These are phyloP conservation scores for Ascochyta rabiei DNA, from an alignment of 2,329 filamentous ascomycete species.

Conservation along the genomic window DNA sequence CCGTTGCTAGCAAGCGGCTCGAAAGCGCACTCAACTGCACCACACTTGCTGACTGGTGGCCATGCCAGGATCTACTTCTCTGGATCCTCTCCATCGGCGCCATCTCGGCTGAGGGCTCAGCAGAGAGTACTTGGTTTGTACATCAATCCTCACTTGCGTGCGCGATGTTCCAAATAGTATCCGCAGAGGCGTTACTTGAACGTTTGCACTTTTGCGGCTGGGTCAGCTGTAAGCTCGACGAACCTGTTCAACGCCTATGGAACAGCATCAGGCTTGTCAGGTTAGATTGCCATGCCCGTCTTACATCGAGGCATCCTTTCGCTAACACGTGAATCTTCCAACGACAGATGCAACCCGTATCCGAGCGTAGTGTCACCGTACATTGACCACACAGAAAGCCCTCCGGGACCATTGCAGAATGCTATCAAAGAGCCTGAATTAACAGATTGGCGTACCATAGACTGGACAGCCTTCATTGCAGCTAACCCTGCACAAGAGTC, in stretches of 20 bases:
- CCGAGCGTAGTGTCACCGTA: conserved; percentile 23
- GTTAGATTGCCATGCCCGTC: conserved; percentile 40
- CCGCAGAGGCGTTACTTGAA: conserved; percentile 32
- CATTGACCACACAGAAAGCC: conserved; percentile 25
- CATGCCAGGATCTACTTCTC: conserved; percentile 44
- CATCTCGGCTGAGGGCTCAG: conserved; percentile 43
- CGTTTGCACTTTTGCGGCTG: conserved; percentile 45
- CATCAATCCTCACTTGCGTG: conserved; percentile 43
- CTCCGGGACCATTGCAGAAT: conserved; percentile 39
- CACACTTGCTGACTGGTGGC: conserved; percentile 37
- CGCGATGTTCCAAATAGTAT: conserved; percentile 37
- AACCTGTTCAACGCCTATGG: conserved; percentile 40
- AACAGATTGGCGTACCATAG: conserved; percentile 40
- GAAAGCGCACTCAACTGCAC: conserved; percentile 45
- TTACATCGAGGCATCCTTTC: conserved; percentile 33
- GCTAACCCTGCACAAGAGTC: conserved; percentile 1
- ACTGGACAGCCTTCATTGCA: conserved; percentile 30
- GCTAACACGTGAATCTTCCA: conserved; percentile 40
- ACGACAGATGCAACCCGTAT: conserved; percentile 38
- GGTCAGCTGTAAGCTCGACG: conserved; percentile 47
- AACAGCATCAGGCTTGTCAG: conserved; percentile 40
- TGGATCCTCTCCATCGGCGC: conserved; percentile 47
- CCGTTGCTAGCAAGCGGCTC: conserved; percentile 40
- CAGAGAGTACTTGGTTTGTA: conserved; percentile 41
- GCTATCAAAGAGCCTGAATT: conserved; percentile 38